Percentiles rank a stretch among this genome's conserved stretches.
Conservation (phyloP, 2,329 filamentous ascomycete genomes). For the Anthostomella pinea region DNA sequence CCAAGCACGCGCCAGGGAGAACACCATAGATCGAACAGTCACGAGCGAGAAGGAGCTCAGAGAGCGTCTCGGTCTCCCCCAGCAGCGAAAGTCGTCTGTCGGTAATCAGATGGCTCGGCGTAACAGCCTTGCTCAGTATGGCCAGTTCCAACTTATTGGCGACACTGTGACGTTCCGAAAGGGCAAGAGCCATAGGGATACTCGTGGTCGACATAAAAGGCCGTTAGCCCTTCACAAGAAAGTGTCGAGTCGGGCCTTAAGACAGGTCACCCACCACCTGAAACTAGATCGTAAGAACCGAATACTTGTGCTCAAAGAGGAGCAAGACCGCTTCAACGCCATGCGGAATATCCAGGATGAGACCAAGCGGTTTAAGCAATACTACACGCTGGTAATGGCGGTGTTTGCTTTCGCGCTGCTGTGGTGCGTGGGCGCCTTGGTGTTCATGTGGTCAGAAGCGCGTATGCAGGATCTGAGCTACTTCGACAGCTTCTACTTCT, state of each 20-base stretch:
- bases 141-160: constrained; percentile 6
- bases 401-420: constrained; percentile 2
- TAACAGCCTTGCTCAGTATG: constrained; percentile 1
- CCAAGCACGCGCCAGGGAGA: constrained; percentile 4
- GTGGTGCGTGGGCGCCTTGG: constrained; percentile 8
- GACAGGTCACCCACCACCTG: neutral
- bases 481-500: constrained; percentile 11
- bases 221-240: neutral
- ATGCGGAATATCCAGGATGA: constrained; percentile 9
- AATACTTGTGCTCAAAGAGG: constrained; percentile 6
- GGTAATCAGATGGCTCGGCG: constrained; percentile 1
- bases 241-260: neutral
- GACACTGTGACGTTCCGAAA: constrained; percentile 3
- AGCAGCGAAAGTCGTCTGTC: neutral
- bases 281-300: neutral
- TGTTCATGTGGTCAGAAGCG: constrained; percentile 7
- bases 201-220: neutral
- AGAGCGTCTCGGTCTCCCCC: constrained; percentile 3
- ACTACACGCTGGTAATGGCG: constrained; percentile 5
- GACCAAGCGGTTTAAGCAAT: constrained; percentile 8
- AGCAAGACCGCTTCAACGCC: constrained; percentile 9
- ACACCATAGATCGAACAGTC: constrained; percentile 4
- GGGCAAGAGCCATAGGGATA: neutral
- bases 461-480: constrained; percentile 5
- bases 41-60: constrained; percentile 7